Evolutionary conservation across 768 basidiomycete species (phyloP).

Genomic region (Ramaria sp.): DNA sequence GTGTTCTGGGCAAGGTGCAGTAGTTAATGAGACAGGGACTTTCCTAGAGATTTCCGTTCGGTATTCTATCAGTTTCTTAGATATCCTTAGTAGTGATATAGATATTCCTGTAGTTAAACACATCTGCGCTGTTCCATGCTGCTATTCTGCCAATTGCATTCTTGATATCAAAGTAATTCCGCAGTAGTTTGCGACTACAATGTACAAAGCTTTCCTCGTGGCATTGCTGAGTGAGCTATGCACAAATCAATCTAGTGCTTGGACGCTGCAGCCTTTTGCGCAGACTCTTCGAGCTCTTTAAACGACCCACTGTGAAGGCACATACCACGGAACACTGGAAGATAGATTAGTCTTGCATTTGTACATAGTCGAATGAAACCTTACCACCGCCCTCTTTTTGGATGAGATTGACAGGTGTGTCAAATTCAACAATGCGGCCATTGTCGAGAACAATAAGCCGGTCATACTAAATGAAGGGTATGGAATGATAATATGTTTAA

Average conservation of each 20-base stretch:
- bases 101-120: too few relatives aligned
- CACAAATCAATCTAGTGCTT: neutral
- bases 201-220: too few relatives aligned
- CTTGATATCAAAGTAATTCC: too few relatives aligned
- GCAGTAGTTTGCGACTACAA: too few relatives aligned
- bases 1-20: slow-evolving; percentile 44
- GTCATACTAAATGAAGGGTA: slow-evolving; percentile 41
- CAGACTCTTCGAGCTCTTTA: slow-evolving; percentile 45
- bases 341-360: neutral
- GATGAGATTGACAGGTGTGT: slow-evolving; percentile 41
- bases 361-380: neutral
- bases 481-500: slow-evolving; percentile 17
- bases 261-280: slow-evolving; percentile 21
- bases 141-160: too few relatives aligned
- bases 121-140: too few relatives aligned
- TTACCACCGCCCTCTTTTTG: slow-evolving; percentile 28
- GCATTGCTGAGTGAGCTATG: neutral
- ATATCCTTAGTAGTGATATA: too few relatives aligned
- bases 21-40: neutral
- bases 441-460: slow-evolving; percentile 67
- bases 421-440: slow-evolving; percentile 33
- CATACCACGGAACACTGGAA: slow-evolving; percentile 38
- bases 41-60: neutral
- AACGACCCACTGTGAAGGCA: slow-evolving; percentile 32
- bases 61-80: neutral